Evolutionary conservation across 805 yeast species (phyloP).

Genomic region (Starmerella gropengiesseri): DNA sequence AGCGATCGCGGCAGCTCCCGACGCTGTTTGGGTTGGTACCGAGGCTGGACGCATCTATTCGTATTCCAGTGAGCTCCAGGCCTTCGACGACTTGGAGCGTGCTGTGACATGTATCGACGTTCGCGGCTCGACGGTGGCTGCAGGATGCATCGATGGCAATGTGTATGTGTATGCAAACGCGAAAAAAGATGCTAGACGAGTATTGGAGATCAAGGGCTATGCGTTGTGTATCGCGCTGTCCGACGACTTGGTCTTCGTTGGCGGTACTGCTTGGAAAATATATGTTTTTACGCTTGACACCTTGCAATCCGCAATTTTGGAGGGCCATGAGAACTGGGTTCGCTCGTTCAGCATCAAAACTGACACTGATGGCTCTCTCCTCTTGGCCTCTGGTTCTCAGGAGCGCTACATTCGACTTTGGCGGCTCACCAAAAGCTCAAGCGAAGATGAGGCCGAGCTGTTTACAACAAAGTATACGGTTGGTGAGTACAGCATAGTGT

Average conservation of each 20-base stretch:
- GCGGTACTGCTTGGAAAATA: constrained; percentile 34
- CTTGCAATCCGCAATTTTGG: constrained; percentile 31
- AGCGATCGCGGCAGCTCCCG: background rate
- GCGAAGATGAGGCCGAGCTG: constrained; percentile 55
- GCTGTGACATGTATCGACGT: constrained; percentile 5
- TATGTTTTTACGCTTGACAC: constrained; percentile 35
- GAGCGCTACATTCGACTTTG: constrained; percentile 87
- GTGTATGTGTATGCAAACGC: constrained; percentile 47
- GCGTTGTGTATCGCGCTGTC: constrained; percentile 25
- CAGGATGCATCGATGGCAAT: constrained; percentile 57
- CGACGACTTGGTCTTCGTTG: constrained; percentile 26
- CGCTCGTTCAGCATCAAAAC: constrained; percentile 55
- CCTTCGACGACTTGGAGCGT: background rate
- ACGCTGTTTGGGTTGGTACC: constrained; percentile 13
- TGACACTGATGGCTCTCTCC: constrained; percentile 37
- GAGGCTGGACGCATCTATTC: constrained; percentile 8
- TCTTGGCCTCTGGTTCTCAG: constrained; percentile 84
- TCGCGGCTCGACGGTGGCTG: constrained; percentile 32
- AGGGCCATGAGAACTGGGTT: constrained; percentile 97
- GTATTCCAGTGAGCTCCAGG: no score
- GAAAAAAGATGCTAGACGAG: constrained; percentile 9
- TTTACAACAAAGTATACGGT: constrained; percentile 40
- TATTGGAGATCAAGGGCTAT: constrained; percentile 22
- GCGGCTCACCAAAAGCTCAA: constrained; percentile 39
- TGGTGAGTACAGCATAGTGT: constrained; percentile 39